Evolutionary conservation across 169 alveolate genomes (phyloP).

Genomic region (Cryptosporidium bovis): DNA sequence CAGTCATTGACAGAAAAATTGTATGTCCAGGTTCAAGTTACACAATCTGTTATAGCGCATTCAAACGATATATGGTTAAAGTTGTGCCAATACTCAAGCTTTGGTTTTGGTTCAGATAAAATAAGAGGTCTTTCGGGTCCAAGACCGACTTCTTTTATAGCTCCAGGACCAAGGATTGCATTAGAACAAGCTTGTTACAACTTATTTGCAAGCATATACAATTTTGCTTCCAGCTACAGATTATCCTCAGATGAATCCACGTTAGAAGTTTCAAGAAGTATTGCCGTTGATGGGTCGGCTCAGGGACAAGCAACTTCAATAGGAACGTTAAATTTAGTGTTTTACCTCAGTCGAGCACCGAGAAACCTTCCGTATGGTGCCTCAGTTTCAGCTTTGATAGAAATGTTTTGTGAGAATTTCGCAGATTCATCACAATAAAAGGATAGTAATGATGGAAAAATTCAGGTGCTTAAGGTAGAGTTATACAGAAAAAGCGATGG

Average conservation of each 20-base stretch:
- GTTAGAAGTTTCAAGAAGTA: background rate
- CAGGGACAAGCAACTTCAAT: background rate
- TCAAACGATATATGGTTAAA: constrained; percentile 2
- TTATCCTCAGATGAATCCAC: background rate
- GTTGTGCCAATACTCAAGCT: background rate
- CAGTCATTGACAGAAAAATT: background rate
- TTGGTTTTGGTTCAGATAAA: constrained; percentile 30
- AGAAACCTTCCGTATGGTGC: background rate
- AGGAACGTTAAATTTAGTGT: background rate
- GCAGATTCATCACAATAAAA: background rate
- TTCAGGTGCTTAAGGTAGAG: background rate
- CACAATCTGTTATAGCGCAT: background rate
- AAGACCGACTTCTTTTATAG: background rate
- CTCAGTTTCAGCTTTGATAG: background rate
- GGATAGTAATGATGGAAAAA: too few relatives aligned
- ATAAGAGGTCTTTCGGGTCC: constrained; percentile 5
- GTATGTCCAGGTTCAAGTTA: background rate
- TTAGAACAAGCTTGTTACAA: background rate
- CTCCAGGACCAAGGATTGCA: background rate
- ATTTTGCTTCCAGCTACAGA: background rate
- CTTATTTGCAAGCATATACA: constrained; percentile 4
- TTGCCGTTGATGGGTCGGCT: background rate
- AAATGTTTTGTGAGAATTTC: background rate
- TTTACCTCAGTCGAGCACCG: background rate
- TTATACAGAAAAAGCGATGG: background rate